Evolutionary conservation across 495 filamentous ascomycete species (phyloP).

Genomic region (Aspergillus saccharolyticus): DNA sequence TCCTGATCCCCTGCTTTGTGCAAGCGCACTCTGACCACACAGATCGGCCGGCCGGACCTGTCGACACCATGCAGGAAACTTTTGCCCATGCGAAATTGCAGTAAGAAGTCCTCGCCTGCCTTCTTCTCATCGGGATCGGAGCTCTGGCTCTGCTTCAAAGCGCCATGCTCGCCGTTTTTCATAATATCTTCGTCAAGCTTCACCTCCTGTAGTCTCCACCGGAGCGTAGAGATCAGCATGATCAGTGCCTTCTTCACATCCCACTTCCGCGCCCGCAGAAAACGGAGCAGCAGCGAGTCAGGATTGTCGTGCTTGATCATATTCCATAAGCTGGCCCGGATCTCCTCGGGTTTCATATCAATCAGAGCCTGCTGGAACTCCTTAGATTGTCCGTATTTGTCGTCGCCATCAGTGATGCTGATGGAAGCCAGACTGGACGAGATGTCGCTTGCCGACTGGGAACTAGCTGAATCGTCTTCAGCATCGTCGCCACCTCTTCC

Average conservation of each 20-base stretch:
- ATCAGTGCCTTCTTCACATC: slow-evolving; percentile 87
- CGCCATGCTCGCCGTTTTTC: slow-evolving; percentile 64
- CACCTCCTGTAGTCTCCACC: slow-evolving; percentile 77
- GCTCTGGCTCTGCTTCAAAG: slow-evolving; percentile 54
- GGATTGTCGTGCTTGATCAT: slow-evolving; percentile 97
- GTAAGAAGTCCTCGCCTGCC: slow-evolving; percentile 75
- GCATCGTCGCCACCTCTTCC: slow-evolving; percentile 50
- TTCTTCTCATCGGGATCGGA: slow-evolving; percentile 52
- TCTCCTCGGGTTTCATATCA: slow-evolving; percentile 66
- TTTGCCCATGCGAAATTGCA: slow-evolving; percentile 87
- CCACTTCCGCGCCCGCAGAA: slow-evolving; percentile 93
- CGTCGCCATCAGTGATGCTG: slow-evolving; percentile 57
- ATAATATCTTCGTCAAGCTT: slow-evolving; percentile 87
- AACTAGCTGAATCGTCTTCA: slow-evolving; percentile 44
- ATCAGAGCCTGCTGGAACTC: slow-evolving; percentile 77
- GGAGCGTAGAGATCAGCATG: slow-evolving; percentile 92
- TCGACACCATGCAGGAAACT: slow-evolving; percentile 88
- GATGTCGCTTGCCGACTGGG: slow-evolving; percentile 29
- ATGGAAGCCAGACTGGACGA: slow-evolving; percentile 28
- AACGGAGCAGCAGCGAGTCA: slow-evolving; percentile 80
- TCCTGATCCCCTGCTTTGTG: slow-evolving; percentile 79
- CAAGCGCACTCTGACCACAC: slow-evolving; percentile 74
- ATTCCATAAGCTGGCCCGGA: slow-evolving; percentile 81
- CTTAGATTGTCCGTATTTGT: slow-evolving; percentile 90
- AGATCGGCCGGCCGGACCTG: slow-evolving; percentile 80